Evolutionary conservation across 495 filamentous ascomycete species (phyloP).

Genomic region (Lasiosphaeriaceae sp.): DNA sequence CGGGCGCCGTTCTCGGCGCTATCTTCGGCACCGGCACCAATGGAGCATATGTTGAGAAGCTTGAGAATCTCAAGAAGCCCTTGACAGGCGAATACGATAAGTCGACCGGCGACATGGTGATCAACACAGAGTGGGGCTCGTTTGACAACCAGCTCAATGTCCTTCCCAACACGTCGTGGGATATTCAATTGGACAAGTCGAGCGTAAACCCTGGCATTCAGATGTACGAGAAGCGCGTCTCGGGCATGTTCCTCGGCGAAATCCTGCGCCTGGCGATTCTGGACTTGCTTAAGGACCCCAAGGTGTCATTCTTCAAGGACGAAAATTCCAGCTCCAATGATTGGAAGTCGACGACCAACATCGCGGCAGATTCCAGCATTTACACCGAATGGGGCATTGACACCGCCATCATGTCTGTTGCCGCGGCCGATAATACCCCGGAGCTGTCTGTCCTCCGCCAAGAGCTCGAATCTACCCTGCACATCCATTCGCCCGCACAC

Average conservation of each 20-base stretch:
- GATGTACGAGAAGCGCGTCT: slow-evolving; percentile 98
- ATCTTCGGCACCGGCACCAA: slow-evolving; percentile 96
- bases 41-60: slow-evolving; percentile 83
- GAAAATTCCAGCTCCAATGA: slow-evolving; percentile 62
- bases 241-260: slow-evolving; percentile 97
- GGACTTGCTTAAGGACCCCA: slow-evolving; percentile 57
- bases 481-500: slow-evolving; percentile 62
- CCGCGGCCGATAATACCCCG: slow-evolving; percentile 66
- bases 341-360: slow-evolving; percentile 60
- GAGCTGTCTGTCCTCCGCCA: slow-evolving; percentile 64
- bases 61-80: slow-evolving; percentile 64
- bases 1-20: slow-evolving; percentile 79
- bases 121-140: slow-evolving; percentile 98
- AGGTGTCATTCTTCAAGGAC: slow-evolving; percentile 64
- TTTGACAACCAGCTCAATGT: slow-evolving; percentile 92
- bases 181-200: slow-evolving; percentile 69
- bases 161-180: slow-evolving; percentile 81
- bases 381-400: slow-evolving; percentile 85
- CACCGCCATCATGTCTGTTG: slow-evolving; percentile 76
- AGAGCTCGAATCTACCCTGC: slow-evolving; percentile 69
- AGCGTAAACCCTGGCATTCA: slow-evolving; percentile 93
- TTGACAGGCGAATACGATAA: slow-evolving; percentile 66
- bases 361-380: slow-evolving; percentile 61
- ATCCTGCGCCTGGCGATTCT: slow-evolving; percentile 77
- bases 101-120: slow-evolving; percentile 87